Evolutionary conservation across 441 rosid genomes (phyloP).

Genomic region (Jatropha podagrica): DNA sequence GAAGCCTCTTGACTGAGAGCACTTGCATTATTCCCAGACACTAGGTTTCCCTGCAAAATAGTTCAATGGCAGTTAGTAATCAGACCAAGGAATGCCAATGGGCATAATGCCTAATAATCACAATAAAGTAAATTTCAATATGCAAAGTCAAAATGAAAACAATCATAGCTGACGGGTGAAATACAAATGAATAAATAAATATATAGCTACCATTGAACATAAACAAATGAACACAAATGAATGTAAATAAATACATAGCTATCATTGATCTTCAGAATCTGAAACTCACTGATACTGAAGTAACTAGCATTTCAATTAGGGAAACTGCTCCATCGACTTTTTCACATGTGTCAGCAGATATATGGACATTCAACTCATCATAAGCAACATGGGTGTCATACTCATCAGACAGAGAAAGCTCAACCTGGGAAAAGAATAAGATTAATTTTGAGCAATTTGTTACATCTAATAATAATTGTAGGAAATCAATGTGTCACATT

Average conservation of each 20-base stretch:
- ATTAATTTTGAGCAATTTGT: neutral
- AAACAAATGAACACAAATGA: neutral
- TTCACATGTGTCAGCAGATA: constrained; percentile 80
- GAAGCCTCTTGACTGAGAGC: constrained; percentile 27
- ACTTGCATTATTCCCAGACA: constrained; percentile 40
- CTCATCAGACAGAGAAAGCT: constrained; percentile 61
- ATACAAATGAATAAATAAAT: constrained; percentile 5
- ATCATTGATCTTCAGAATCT: constrained; percentile 3
- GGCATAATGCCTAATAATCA: neutral
- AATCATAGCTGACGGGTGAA: neutral
- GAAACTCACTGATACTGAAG: constrained; percentile 78
- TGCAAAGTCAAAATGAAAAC: neutral
- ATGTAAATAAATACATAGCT: neutral
- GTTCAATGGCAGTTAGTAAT: constrained; percentile 14
- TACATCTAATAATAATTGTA: neutral
- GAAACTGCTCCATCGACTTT: constrained; percentile 89
- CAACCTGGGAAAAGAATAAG: constrained; percentile 48
- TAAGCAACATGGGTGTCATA: constrained; percentile 41
- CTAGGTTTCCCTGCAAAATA: constrained; percentile 55
- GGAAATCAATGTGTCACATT: neutral
- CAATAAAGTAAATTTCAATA: neutral
- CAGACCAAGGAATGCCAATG: neutral
- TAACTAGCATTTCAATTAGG: constrained; percentile 69
- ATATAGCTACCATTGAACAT: neutral
- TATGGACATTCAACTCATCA: constrained; percentile 62